Percentiles rank a stretch among this genome's conserved stretches.
Conservation (phyloP, 2,329 filamentous ascomycete genomes). For the Pestalotiopsis sp. region DNA sequence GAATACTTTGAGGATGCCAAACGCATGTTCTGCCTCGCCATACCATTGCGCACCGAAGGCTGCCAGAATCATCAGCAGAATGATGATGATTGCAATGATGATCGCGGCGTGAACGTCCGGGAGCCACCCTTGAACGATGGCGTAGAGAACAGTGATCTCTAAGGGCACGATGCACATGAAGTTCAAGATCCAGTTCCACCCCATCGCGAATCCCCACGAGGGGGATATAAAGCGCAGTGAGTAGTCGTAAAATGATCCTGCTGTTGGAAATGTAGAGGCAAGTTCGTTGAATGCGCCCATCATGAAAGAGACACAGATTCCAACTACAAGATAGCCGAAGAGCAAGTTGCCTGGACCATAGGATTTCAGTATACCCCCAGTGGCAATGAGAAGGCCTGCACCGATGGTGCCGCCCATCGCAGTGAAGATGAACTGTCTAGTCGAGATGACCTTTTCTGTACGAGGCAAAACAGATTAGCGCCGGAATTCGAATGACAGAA, state of each 20-base stretch:
- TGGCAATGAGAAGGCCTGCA: conserved; percentile 38
- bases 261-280: conserved; percentile 34
- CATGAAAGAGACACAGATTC: conserved; percentile 34
- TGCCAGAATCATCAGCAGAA: conserved; percentile 42
- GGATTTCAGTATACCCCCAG: conserved; percentile 31
- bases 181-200: conserved; percentile 42
- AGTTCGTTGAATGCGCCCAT: conserved; percentile 30
- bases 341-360: conserved; percentile 35
- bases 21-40: conserved; percentile 53
- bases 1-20: conserved; percentile 54
- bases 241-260: conserved; percentile 42
- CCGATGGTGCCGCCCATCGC: conserved; percentile 35
- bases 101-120: conserved; percentile 23
- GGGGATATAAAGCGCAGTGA: conserved; percentile 39
- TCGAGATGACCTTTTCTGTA: conserved; percentile 27
- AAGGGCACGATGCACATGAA: conserved; percentile 40
- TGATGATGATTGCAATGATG: conserved; percentile 42
- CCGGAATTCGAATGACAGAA: no score
- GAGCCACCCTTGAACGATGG: conserved; percentile 34
- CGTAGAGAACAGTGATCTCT: conserved; percentile 38
- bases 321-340: conserved; percentile 34
- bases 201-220: conserved; percentile 43
- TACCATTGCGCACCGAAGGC: conserved; percentile 49
- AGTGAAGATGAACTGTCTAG: conserved; percentile 38
- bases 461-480: not conserved